Conservation (phyloP, 495 filamentous ascomycete species). For the Margaritispora aquatica region DNA sequence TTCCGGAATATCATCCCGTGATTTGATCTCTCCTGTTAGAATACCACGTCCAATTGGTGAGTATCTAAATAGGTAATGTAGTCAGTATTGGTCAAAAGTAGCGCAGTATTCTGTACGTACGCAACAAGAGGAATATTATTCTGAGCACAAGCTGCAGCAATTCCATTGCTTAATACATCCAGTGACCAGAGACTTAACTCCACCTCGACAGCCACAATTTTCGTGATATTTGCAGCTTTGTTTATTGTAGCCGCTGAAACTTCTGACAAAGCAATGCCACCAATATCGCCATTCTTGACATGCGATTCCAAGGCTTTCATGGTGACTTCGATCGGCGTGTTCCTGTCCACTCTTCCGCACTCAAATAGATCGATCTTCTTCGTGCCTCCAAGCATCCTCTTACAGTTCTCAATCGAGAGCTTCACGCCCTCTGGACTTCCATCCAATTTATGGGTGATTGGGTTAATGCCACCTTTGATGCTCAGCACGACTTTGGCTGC, state of each 20-base stretch:
- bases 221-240: constrained; percentile 60
- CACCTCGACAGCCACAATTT: constrained; percentile 70
- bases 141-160: constrained; percentile 65
- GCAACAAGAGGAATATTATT: constrained; percentile 67
- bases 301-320: constrained; percentile 47
- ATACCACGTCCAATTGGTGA: constrained; percentile 29
- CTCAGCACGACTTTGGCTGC: constrained; percentile 56
- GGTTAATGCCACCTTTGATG: constrained; percentile 52
- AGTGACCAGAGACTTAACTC: constrained; percentile 69
- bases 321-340: constrained; percentile 43
- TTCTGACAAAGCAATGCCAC: constrained; percentile 73
- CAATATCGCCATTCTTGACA: constrained; percentile 70
- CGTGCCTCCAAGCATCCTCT: constrained; percentile 58
- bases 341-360: constrained; percentile 64
- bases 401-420: constrained; percentile 58
- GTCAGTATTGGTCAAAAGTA: constrained; percentile 24
- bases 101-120: constrained; percentile 3
- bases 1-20: constrained; percentile 52
- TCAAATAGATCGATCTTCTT: constrained; percentile 84
- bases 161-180: constrained; percentile 66
- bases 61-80: constrained; percentile 24
- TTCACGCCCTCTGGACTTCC: constrained; percentile 57
- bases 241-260: constrained; percentile 68
- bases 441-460: constrained; percentile 19
- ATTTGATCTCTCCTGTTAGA: constrained; percentile 54